These are phyloP conservation scores for Tricholoma sp. DNA, from an alignment of 768 basidiomycete species.

Conservation along the genomic window DNA sequence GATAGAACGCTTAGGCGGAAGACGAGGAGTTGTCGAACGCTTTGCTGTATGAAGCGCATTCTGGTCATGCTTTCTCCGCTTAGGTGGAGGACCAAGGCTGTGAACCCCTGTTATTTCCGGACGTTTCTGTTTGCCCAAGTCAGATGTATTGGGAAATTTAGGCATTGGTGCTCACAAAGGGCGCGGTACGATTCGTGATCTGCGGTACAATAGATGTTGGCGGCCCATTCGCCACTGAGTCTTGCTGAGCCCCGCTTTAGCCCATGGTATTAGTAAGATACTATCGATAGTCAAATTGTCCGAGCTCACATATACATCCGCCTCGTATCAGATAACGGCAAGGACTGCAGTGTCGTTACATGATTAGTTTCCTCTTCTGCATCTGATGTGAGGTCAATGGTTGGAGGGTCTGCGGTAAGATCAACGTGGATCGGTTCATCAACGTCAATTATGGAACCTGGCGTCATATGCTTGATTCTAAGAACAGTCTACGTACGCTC, in stretches of 20 bases:
- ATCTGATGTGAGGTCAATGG: constrained; percentile 1
- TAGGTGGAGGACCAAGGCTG: background rate
- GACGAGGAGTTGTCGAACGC: background rate
- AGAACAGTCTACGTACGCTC: background rate
- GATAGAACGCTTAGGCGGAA: background rate
- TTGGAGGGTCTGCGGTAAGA: background rate
- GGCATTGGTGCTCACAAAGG: background rate
- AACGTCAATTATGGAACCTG: background rate
- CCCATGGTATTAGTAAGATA: background rate
- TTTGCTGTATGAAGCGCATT: background rate
- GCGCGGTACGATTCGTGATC: background rate
- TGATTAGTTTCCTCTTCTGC: background rate
- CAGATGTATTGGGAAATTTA: background rate
- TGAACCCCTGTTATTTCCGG: background rate
- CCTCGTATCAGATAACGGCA: background rate
- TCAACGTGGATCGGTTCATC: background rate
- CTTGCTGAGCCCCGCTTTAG: background rate
- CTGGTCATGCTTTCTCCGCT: background rate
- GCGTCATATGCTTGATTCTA: background rate
- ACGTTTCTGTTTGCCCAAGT: background rate
- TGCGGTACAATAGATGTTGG: background rate
- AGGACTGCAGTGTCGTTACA: background rate
- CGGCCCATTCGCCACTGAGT: background rate
- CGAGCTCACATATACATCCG: background rate
- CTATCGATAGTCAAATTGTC: background rate